These are phyloP conservation scores for Thraustochytrium sp. DNA, from an alignment of 352 stramenopile genomes.

Conservation along the genomic window DNA sequence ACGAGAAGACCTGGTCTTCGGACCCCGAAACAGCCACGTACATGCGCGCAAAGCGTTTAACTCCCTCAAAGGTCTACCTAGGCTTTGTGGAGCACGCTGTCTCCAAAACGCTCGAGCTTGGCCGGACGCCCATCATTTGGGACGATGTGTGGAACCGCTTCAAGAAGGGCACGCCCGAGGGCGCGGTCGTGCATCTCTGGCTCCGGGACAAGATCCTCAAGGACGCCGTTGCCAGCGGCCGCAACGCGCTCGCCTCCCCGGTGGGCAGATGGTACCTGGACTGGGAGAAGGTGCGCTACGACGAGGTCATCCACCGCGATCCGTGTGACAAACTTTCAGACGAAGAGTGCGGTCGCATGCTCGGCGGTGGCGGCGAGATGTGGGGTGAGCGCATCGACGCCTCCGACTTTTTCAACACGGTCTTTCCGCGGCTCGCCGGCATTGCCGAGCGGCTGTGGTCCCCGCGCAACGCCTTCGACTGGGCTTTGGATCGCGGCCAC, in stretches of 20 bases:
- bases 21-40: conserved; percentile 54
- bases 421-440: conserved; percentile 57
- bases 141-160: conserved; percentile 58
- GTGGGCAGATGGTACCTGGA: conserved; percentile 60
- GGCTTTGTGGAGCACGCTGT: conserved; percentile 56
- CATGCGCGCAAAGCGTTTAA: conserved; percentile 46
- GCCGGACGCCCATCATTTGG: conserved; percentile 58
- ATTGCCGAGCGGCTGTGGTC: conserved; percentile 61
- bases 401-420: conserved; percentile 53
- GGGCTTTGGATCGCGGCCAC: too few relatives aligned
- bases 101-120: conserved; percentile 44
- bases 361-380: conserved; percentile 58
- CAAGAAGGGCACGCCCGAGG: conserved; percentile 22
- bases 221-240: conserved; percentile 47
- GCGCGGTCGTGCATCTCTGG: conserved; percentile 59
- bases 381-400: conserved; percentile 56
- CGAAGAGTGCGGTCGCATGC: conserved; percentile 39
- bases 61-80: conserved; percentile 53
- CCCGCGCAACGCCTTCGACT: too few relatives aligned
- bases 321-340: conserved; percentile 51
- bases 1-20: conserved; percentile 53
- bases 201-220: conserved; percentile 43
- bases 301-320: conserved; percentile 56
- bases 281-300: conserved; percentile 54
- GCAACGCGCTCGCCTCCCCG: conserved; percentile 46